phyloP scores from a whole-genome alignment of 352 stramenopile genomes.

The Phytophthora lateralis region DNA sequence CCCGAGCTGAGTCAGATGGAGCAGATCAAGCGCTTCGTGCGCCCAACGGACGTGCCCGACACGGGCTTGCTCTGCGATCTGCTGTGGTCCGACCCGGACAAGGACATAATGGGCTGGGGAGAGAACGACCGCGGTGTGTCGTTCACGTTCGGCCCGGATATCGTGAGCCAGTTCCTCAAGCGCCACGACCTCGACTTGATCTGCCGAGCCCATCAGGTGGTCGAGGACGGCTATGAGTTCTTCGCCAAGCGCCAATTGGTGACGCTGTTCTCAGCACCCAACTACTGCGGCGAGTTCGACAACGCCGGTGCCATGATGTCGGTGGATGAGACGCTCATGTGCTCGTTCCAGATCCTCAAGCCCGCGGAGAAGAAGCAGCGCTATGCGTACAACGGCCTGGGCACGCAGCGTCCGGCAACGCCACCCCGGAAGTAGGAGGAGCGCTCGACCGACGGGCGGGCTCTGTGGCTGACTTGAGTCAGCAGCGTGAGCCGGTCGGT shows the following conservation, averaged over 20 bases:
- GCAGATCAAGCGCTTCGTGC: conserved; percentile 94
- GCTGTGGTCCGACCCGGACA: conserved; percentile 89
- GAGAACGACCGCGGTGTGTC: conserved; percentile 98
- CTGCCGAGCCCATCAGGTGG: conserved; percentile 98
- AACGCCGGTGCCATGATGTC: conserved; percentile 95
- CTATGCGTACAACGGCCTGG: conserved; percentile 69
- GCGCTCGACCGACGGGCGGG: conserved; percentile 11
- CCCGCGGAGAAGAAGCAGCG: conserved; percentile 85
- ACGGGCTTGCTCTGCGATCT: conserved; percentile 89
- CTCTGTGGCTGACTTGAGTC: conserved; percentile 17
- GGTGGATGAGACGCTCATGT: conserved; percentile 80
- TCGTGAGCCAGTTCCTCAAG: conserved; percentile 97
- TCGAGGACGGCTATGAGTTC: conserved; percentile 99
- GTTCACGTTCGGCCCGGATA: conserved; percentile 98
- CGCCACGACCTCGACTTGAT: conserved; percentile 98
- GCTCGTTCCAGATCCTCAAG: conserved; percentile 89
- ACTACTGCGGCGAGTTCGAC: conserved; percentile 99
- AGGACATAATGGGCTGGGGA: conserved; percentile 93
- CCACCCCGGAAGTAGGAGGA: conserved; percentile 57
- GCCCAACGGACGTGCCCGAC: conserved; percentile 86
- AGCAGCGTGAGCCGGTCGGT: conserved; percentile 14
- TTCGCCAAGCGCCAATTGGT: conserved; percentile 98
- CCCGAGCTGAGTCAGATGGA: conserved; percentile 97
- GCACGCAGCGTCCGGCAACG: conserved; percentile 61
- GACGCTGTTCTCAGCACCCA: conserved; percentile 99